These are phyloP conservation scores for Raffaelea albimanens DNA, from an alignment of 2,329 filamentous ascomycete species.

Conservation along the genomic window DNA sequence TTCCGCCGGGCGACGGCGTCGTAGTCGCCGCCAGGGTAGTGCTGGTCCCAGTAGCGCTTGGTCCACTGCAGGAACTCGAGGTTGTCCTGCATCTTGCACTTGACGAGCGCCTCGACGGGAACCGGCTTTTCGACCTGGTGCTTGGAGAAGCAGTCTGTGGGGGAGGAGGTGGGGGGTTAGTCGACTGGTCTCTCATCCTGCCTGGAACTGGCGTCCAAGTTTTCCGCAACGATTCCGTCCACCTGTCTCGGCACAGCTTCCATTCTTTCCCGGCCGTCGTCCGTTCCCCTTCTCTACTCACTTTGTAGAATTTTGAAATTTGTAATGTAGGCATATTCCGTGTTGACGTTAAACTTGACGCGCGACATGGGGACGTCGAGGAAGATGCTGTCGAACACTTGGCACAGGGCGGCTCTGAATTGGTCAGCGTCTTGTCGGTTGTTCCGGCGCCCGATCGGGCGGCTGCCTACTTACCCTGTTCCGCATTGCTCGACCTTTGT, in stretches of 20 bases:
- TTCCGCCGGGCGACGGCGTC: constrained; percentile 82
- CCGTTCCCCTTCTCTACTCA: constrained; percentile 34
- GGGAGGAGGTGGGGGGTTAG: constrained; percentile 1
- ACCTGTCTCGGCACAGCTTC: too few relatives aligned
- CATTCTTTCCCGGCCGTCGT: background rate
- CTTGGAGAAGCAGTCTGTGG: constrained; percentile 67
- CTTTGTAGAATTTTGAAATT: constrained; percentile 98
- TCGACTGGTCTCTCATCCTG: background rate
- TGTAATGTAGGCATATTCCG: constrained; percentile 93
- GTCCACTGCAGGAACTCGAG: constrained; percentile 97
- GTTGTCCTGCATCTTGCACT: constrained; percentile 99
- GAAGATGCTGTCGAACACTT: constrained; percentile 98
- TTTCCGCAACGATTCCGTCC: too few relatives aligned
- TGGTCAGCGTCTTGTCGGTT: too few relatives aligned
- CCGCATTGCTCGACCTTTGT: constrained; percentile 76
- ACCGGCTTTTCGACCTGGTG: constrained; percentile 85
- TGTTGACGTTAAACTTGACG: constrained; percentile 97
- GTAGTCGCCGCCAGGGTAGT: constrained; percentile 95
- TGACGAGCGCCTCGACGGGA: constrained; percentile 79
- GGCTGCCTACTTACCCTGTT: constrained; percentile 6
- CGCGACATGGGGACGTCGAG: constrained; percentile 88
- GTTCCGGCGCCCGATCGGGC: background rate
- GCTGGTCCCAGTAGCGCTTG: constrained; percentile 96
- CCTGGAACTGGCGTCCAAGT: too few relatives aligned
- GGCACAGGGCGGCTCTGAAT: constrained; percentile 80